These are phyloP conservation scores for Dictyostelium purpureum DNA, from an alignment of 78 protist genomes.

Conservation along the genomic window DNA sequence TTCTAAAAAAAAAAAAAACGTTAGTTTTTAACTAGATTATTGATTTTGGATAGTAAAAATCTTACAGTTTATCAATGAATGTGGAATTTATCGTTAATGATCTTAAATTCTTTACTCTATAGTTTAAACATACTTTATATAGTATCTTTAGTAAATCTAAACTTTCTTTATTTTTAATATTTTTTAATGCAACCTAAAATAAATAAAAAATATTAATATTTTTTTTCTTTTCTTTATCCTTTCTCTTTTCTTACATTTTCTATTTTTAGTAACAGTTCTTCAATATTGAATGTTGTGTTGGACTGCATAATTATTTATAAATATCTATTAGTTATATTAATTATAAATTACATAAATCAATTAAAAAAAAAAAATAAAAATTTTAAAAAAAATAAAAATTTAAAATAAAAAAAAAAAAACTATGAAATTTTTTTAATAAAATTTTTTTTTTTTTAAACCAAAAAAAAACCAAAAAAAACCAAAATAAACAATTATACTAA, in stretches of 20 bases:
- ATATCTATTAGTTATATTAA: too few relatives aligned
- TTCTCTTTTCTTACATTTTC: not conserved
- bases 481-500: too few relatives aligned
- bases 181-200: constrained; percentile 28
- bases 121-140: constrained; percentile 40
- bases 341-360: too few relatives aligned
- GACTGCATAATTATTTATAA: too few relatives aligned
- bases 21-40: not conserved
- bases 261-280: not conserved
- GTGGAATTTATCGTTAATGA: constrained; percentile 19
- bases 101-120: not conserved
- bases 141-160: constrained; percentile 18
- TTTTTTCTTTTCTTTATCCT: not conserved
- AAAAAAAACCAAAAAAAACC: too few relatives aligned
- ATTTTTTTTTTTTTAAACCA: too few relatives aligned
- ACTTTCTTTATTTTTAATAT: constrained; percentile 45
- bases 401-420: too few relatives aligned
- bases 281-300: not conserved
- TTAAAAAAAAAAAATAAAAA: too few relatives aligned
- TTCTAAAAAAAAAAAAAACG: not conserved
- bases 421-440: too few relatives aligned
- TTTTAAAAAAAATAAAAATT: too few relatives aligned
- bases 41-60: not conserved
- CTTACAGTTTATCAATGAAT: constrained; percentile 49
- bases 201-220: not conserved